A percentile compares a stretch with the other conserved stretches of the same genome.
Conservation (phyloP, 768 basidiomycete genomes). For the Russula compacta region DNA sequence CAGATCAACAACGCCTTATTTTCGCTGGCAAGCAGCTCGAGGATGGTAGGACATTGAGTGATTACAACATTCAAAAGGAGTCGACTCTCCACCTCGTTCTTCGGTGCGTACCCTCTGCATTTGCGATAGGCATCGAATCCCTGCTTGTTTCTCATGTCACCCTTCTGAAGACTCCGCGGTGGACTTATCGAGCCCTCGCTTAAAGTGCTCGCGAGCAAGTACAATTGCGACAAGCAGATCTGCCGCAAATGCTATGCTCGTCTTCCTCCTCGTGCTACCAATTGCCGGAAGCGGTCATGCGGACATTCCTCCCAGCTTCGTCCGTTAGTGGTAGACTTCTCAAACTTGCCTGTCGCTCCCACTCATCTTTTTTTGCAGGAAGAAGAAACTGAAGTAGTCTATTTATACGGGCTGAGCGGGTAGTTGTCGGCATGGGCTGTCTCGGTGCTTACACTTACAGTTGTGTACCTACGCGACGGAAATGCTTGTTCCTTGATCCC, state of each 20-base stretch:
- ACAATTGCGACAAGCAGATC: slow-evolving; percentile 99
- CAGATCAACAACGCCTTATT: slow-evolving; percentile 91
- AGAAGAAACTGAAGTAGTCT: slow-evolving; percentile 93
- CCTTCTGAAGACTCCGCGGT: slow-evolving; percentile 66
- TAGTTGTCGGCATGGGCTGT: not conserved
- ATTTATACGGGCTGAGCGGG: slow-evolving; percentile 9
- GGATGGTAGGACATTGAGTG: slow-evolving; percentile 91
- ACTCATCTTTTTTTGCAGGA: slow-evolving; percentile 35
- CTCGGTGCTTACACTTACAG: not conserved
- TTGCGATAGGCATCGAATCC: not conserved
- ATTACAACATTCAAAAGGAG: slow-evolving; percentile 99
- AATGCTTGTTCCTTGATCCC: not conserved
- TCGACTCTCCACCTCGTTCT: slow-evolving; percentile 96
- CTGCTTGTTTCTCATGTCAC: slow-evolving; percentile 5
- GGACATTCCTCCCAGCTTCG: slow-evolving; percentile 88
- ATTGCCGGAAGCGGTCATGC: slow-evolving; percentile 94
- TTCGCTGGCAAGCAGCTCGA: slow-evolving; percentile 99
- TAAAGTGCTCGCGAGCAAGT: slow-evolving; percentile 93
- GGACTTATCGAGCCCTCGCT: slow-evolving; percentile 99
- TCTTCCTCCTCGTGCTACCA: slow-evolving; percentile 97
- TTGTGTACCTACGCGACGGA: slow-evolving; percentile 11
- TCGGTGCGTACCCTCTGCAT: slow-evolving; percentile 59
- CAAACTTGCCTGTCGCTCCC: not conserved
- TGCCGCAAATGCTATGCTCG: slow-evolving; percentile 99
- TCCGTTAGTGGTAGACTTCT: slow-evolving; percentile 48